A percentile compares a stretch with the other conserved stretches of the same genome.
Evolutionary conservation across 163 green algal species (phyloP).

Genomic region (Scenedesmus sp.): DNA sequence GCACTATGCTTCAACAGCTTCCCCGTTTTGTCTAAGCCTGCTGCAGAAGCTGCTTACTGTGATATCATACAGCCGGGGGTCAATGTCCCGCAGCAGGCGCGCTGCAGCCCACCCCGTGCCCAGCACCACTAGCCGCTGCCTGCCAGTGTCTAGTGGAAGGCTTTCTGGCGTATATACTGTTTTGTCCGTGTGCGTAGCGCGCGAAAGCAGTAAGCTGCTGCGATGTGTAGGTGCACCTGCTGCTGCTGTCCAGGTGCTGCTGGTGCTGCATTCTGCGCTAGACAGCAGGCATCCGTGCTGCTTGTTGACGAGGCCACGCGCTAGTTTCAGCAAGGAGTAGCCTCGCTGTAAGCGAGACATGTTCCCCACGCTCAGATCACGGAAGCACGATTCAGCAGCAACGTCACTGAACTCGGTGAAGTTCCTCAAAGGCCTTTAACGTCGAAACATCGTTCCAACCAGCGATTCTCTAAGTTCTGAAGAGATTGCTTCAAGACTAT

Average conservation of each 20-base stretch:
- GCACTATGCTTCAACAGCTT: neutral
- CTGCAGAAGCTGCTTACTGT: slow-evolving; percentile 61
- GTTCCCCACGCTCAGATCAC: neutral
- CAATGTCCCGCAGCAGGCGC: slow-evolving; percentile 77
- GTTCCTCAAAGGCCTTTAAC: neutral
- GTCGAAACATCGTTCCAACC: neutral
- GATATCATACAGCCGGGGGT: slow-evolving; percentile 80
- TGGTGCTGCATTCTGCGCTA: neutral
- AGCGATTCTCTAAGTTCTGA: neutral
- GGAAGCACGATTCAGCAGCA: neutral
- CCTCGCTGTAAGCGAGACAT: neutral
- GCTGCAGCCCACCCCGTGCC: slow-evolving; percentile 79
- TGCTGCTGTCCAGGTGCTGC: neutral
- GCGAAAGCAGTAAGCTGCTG: neutral
- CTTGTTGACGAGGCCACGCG: neutral
- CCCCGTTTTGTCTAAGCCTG: neutral
- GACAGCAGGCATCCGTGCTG: neutral
- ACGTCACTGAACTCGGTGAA: neutral
- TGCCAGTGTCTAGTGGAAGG: slow-evolving; percentile 54
- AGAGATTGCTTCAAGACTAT: neutral
- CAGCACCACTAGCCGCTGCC: slow-evolving; percentile 68
- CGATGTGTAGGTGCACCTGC: neutral
- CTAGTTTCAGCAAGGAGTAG: neutral
- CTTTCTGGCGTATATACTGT: slow-evolving; percentile 28
- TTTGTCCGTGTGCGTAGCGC: neutral